Evolutionary conservation across 2,329 filamentous ascomycete genomes (phyloP).

Genomic region (Coniochaeta prunicola): DNA sequence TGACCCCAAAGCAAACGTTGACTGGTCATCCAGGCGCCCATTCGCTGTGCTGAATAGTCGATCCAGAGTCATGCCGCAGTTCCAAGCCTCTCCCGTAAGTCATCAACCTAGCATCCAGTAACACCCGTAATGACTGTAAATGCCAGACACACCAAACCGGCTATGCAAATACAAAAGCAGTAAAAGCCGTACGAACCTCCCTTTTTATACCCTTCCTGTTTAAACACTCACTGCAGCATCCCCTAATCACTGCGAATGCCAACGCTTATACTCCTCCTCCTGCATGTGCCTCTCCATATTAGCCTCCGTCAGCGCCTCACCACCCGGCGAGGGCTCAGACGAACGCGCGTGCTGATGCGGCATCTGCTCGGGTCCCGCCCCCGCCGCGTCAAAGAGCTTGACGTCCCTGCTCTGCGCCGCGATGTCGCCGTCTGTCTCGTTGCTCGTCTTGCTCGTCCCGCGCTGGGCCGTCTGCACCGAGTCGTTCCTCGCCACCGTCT

Average conservation of each 20-base stretch:
- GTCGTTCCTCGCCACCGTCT: not conserved
- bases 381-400: slow-evolving; percentile 18
- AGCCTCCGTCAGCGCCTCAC: slow-evolving; percentile 16
- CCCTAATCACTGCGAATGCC: not conserved
- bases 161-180: not conserved
- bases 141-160: not conserved
- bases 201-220: no score
- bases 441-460: not conserved
- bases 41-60: not conserved
- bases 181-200: not conserved
- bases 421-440: slow-evolving; percentile 12
- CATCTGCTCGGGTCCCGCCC: slow-evolving; percentile 2
- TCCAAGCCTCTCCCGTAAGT: not conserved
- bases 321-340: slow-evolving; percentile 7
- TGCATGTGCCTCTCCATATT: slow-evolving; percentile 16
- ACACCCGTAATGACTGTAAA: not conserved
- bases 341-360: slow-evolving; percentile 2
- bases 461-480: not conserved
- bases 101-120: no score
- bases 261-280: slow-evolving; percentile 4
- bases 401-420: slow-evolving; percentile 16
- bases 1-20: not conserved
- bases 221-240: no score
- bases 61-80: not conserved
- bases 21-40: not conserved